A percentile compares a stretch with the other conserved stretches of the same genome.
Conservation (phyloP, 495 filamentous ascomycete genomes). For the Tuber brumale region DNA sequence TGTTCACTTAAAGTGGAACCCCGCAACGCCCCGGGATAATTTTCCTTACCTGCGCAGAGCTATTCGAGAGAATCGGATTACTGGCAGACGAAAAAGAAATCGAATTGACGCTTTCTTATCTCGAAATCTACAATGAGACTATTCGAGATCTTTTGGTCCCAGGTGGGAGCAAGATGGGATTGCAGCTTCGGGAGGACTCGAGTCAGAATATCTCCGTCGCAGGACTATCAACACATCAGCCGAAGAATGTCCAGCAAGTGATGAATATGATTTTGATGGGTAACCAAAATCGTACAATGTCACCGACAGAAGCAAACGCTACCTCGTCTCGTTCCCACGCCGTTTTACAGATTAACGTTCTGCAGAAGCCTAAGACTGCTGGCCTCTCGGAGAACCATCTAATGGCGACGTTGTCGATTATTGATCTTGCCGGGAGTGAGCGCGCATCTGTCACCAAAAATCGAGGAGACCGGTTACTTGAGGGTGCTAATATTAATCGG, state of each 20-base stretch:
- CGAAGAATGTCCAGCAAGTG: slow-evolving; percentile 73
- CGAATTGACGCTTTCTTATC: slow-evolving; percentile 86
- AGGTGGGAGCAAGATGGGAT: slow-evolving; percentile 72
- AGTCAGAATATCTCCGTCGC: slow-evolving; percentile 90
- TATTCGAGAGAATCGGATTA: slow-evolving; percentile 92
- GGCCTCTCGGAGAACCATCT: slow-evolving; percentile 90
- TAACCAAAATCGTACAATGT: slow-evolving; percentile 91
- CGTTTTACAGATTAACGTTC: slow-evolving; percentile 95
- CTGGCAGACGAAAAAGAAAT: slow-evolving; percentile 75
- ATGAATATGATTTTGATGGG: slow-evolving; percentile 99
- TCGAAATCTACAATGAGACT: slow-evolving; percentile 99
- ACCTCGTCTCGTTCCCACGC: slow-evolving; percentile 97
- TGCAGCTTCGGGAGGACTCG: slow-evolving; percentile 92
- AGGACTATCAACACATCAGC: slow-evolving; percentile 81
- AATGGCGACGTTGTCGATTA: slow-evolving; percentile 96
- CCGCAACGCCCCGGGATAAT: slow-evolving; percentile 93
- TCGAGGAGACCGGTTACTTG: slow-evolving; percentile 78
- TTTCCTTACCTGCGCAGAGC: slow-evolving; percentile 96
- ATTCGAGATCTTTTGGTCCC: slow-evolving; percentile 90
- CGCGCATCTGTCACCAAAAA: slow-evolving; percentile 96
- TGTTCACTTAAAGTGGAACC: slow-evolving; percentile 58
- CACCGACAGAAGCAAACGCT: slow-evolving; percentile 94
- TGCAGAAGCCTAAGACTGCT: slow-evolving; percentile 89
- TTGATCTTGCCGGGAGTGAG: slow-evolving; percentile 94
- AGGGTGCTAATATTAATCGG: slow-evolving; percentile 99